A percentile compares a stretch with the other conserved stretches of the same genome.
phyloP scores from a whole-genome alignment of 768 basidiomycete genomes.

The Chalciporus piperatus region DNA sequence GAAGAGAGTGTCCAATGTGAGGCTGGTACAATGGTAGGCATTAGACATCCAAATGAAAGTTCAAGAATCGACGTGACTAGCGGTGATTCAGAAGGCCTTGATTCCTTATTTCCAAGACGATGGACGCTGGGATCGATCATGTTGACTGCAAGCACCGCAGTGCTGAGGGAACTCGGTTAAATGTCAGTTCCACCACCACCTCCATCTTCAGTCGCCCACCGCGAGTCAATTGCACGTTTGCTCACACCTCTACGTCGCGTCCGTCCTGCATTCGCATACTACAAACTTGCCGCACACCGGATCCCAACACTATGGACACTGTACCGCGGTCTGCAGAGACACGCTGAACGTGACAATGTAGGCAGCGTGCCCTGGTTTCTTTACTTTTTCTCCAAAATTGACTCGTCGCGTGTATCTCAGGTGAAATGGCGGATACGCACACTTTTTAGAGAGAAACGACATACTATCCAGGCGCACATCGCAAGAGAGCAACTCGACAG shows the following conservation, averaged over 20 bases:
- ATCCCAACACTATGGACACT: constrained; percentile 75
- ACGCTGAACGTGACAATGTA: constrained; percentile 57
- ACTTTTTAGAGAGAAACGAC: constrained; percentile 51
- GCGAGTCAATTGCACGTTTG: constrained; percentile 48
- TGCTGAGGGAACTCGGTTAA: background rate
- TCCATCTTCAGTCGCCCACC: constrained; percentile 43
- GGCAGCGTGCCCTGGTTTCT: constrained; percentile 13
- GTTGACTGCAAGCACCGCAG: too few relatives aligned
- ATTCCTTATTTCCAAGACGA: too few relatives aligned
- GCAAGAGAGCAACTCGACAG: constrained; percentile 46
- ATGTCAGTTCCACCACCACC: constrained; percentile 19
- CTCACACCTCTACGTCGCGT: constrained; percentile 58
- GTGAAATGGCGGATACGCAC: constrained; percentile 53
- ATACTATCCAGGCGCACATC: constrained; percentile 50
- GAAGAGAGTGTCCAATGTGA: background rate
- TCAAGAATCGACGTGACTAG: too few relatives aligned
- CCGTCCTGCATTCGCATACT: constrained; percentile 64
- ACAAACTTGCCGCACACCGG: constrained; percentile 65
- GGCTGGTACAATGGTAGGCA: too few relatives aligned
- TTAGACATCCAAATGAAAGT: background rate
- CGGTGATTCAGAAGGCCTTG: too few relatives aligned
- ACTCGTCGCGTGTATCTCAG: constrained; percentile 34
- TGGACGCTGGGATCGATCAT: too few relatives aligned
- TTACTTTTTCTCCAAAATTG: background rate
- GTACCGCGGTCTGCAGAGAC: constrained; percentile 65